A percentile compares a stretch with the other conserved stretches of the same genome.
These are phyloP conservation scores for Hibiscus tridactylites DNA, from an alignment of 345 rosid genomes.

Conservation along the genomic window DNA sequence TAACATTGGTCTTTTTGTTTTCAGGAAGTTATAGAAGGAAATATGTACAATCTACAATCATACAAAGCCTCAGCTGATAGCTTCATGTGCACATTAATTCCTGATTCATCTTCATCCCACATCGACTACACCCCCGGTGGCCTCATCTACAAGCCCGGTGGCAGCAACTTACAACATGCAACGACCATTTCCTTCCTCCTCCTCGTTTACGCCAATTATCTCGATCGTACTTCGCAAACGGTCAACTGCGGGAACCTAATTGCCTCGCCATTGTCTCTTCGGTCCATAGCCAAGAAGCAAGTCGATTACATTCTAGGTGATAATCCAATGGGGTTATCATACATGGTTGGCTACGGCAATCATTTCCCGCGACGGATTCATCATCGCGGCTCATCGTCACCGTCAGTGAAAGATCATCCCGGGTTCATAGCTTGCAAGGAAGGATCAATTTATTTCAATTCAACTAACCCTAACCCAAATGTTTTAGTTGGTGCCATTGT, in stretches of 20 bases:
- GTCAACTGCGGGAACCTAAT: slow-evolving; percentile 50
- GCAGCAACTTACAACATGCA: slow-evolving; percentile 94
- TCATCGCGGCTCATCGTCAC: slow-evolving; percentile 86
- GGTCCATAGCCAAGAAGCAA: slow-evolving; percentile 72
- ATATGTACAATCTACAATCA: slow-evolving; percentile 48
- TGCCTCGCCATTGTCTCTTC: slow-evolving; percentile 50
- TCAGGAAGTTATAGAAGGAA: slow-evolving; percentile 71
- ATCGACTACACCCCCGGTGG: slow-evolving; percentile 77
- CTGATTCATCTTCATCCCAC: slow-evolving; percentile 69
- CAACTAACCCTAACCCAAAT: slow-evolving; percentile 68
- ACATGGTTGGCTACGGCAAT: slow-evolving; percentile 87
- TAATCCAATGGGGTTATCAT: slow-evolving; percentile 73
- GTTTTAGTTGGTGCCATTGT: slow-evolving; percentile 71
- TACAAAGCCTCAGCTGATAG: slow-evolving; percentile 92
- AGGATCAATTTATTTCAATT: slow-evolving; percentile 63
- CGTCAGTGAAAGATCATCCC: slow-evolving; percentile 61
- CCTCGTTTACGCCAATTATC: slow-evolving; percentile 75
- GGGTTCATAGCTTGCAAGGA: slow-evolving; percentile 57
- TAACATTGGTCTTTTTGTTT: background rate
- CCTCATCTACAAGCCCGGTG: slow-evolving; percentile 87
- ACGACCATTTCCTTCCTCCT: slow-evolving; percentile 84
- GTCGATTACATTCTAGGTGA: slow-evolving; percentile 87
- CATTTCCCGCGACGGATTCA: slow-evolving; percentile 72
- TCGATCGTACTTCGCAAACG: slow-evolving; percentile 52
- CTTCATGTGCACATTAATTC: slow-evolving; percentile 89